Base-by-base conservation (phyloP, 768 basidiomycete species). In the Psilocybe subaeruginosa region DNA sequence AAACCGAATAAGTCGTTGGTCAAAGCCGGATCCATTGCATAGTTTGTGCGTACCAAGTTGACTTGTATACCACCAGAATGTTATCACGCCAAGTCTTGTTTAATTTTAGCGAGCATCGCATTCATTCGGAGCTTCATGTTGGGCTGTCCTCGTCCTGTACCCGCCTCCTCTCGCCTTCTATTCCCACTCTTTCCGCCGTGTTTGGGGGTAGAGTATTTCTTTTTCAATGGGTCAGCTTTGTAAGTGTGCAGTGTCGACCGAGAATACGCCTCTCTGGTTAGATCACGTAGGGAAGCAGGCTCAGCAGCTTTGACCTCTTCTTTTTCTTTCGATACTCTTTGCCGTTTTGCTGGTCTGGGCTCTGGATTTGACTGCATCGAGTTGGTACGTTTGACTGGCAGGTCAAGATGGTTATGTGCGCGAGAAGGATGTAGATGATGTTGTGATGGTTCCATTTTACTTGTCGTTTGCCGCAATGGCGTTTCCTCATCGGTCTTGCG, bases 71-170 rank as follows among this genome's bases (percentile, higher is more conserved):
- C 27, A 14, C 14, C 19, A 33, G 7, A 14, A 16, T 5, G 16
- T 39, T 51, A 61, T 72, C 71, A 86, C 56, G 75, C 69, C 41
- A 75, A 71, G 67, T 88, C 82, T 51, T 82, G 83, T 72, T 92
- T 90, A 65, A 97, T 95, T 75, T 90, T 89, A 72, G 93, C 92
- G 60, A 97, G 82, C 81, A 97, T 81, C 30, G 85, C 88, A 63
- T 87, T 85, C 93, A 97, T 96, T 53, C 93, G 87, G 52, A 91
- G 74, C 68, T 89, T 91, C 94, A 97, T 95, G 70, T 82, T 77
- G 19, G 83, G 81, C 56, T 84, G 81, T n/a, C 79, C 81, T 61
- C 77, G 73, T 45, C 79, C 77, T 64, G 71, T 74, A 54, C 73
- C 74, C 43, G 74, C 70, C 69, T 67, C 58, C 69, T 68, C 59